Evolutionary conservation across 2,329 filamentous ascomycete species (phyloP), one percentile per base, ranked within the genome.

Genomic region (Mollisia scopiformis): DNA sequence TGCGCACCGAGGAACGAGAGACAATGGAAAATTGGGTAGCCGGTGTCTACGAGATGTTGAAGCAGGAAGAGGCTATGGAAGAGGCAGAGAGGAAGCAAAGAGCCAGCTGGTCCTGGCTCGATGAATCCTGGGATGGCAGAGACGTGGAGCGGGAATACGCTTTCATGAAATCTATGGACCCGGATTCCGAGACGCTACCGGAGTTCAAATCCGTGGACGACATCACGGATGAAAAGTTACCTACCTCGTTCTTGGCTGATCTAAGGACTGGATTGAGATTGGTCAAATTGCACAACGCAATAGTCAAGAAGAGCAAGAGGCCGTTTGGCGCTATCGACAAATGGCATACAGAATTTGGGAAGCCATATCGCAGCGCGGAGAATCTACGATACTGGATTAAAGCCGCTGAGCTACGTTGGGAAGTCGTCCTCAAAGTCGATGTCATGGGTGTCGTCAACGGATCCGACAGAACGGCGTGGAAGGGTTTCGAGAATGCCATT

Each of bases 381-480:
- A 99, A 99, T 74, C 82, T 99, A 63, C 87, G 93, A 41, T 99
- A 90, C 80, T 99, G 95, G 94, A 85, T 91, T 76, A 99, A 99
- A 79, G 95, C 94, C 1, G 93, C 93, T 7, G 93, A 99, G 78
- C 82, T 98, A 61, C 87, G 95, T 58, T 99, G 94, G 88, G 95
- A 98, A 76, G 85, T 93, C 39, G 84, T 90, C 68, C 81, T 98
- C 55, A 86, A 89, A 65, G 83, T 97, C 57, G 92, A 97, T 71
- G 92, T 94, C 23, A 88, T 96, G 76, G 92, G 89, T 28, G 84
- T 97, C 7, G 93, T 97, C 23, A 90, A 93, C 72, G 89, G 88
- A 71, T 88, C 75, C 33, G 77, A 82, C 62, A 82, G 85, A 53
- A 82, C 86, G 56, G 87, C 87, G 13, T 97, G 93, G 93, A 79